Percentiles rank a stretch among this genome's conserved stretches.
Conservation (phyloP, 371 early-diverging fungal genomes). For the Actinomortierella wolfii region DNA sequence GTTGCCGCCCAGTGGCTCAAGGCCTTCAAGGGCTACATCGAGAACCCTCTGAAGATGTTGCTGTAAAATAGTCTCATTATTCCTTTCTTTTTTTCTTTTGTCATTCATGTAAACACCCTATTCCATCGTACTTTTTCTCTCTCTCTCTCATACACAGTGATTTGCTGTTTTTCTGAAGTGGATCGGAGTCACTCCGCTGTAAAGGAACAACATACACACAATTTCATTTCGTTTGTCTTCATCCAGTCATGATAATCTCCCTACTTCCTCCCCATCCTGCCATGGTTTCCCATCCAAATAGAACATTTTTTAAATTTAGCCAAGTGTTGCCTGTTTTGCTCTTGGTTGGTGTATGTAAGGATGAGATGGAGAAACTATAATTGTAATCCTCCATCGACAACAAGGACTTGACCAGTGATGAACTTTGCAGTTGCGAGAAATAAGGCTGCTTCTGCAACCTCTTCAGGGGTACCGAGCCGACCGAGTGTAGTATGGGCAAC, state of each 20-base stretch:
- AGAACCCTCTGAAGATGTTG: slow-evolving; percentile 95
- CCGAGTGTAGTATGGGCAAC: slow-evolving; percentile 57
- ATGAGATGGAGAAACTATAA: slow-evolving; percentile 23
- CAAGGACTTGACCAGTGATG: slow-evolving; percentile 74
- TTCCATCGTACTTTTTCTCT: slow-evolving; percentile 4
- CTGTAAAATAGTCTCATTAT: slow-evolving; percentile 59
- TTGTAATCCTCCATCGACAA: slow-evolving; percentile 72
- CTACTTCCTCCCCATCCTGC: too few relatives aligned
- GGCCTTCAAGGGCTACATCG: slow-evolving; percentile 91
- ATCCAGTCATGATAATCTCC: too few relatives aligned
- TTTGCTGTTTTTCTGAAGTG: background rate
- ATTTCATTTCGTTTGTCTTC: too few relatives aligned
- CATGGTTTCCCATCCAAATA: too few relatives aligned
- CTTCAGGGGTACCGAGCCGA: slow-evolving; percentile 65
- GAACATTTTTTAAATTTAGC: too few relatives aligned
- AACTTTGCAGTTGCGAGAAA: slow-evolving; percentile 71
- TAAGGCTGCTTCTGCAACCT: slow-evolving; percentile 69
- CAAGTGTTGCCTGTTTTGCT: too few relatives aligned
- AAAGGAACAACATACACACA: too few relatives aligned
- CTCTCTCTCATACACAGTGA: background rate
- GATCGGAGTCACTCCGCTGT: too few relatives aligned
- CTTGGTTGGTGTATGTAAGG: too few relatives aligned
- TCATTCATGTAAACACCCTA: slow-evolving; percentile 10
- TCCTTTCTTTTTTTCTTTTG: slow-evolving; percentile 3
- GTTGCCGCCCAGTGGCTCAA: slow-evolving; percentile 93